These are phyloP conservation scores for Xylariaceae sp. DNA, from an alignment of 2,329 filamentous ascomycete species.

Conservation along the genomic window DNA sequence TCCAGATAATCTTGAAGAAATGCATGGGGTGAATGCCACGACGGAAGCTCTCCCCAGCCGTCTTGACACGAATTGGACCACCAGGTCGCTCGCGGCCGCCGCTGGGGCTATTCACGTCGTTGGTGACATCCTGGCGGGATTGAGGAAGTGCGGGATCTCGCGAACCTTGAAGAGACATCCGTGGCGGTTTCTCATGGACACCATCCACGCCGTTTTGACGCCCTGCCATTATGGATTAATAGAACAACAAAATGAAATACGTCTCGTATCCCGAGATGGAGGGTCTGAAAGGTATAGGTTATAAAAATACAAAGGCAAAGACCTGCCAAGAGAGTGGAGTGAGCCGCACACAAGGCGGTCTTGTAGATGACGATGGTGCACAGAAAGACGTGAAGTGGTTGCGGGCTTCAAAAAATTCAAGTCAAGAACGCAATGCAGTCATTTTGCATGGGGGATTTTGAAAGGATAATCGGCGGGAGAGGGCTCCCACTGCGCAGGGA, in stretches of 20 bases:
- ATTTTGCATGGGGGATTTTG: too few relatives aligned
- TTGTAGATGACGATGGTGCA: not conserved
- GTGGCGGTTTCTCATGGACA: conserved; percentile 29
- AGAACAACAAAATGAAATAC: not conserved
- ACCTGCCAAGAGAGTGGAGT: not conserved
- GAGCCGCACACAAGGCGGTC: not conserved
- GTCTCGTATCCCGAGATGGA: not conserved
- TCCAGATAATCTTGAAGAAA: conserved; percentile 68
- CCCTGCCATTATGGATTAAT: conserved; percentile 15
- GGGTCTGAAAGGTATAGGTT: too few relatives aligned
- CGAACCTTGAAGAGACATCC: conserved; percentile 28
- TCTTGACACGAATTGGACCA: conserved; percentile 39
- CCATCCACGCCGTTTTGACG: not conserved
- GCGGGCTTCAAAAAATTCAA: too few relatives aligned
- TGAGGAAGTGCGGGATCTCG: conserved; percentile 36
- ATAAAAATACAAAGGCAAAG: not conserved
- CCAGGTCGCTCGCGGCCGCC: conserved; percentile 15
- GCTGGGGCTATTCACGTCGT: conserved; percentile 1
- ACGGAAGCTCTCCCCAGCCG: conserved; percentile 70
- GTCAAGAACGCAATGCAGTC: too few relatives aligned
- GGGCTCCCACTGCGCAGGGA: conserved; percentile 17
- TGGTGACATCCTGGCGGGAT: conserved; percentile 30
- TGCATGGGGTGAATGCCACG: conserved; percentile 67
- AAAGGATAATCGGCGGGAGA: conserved; percentile 17
- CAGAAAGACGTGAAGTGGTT: not conserved